These are phyloP conservation scores for Pseudopithomyces chartarum DNA, from an alignment of 2,329 filamentous ascomycete genomes.

Conservation along the genomic window DNA sequence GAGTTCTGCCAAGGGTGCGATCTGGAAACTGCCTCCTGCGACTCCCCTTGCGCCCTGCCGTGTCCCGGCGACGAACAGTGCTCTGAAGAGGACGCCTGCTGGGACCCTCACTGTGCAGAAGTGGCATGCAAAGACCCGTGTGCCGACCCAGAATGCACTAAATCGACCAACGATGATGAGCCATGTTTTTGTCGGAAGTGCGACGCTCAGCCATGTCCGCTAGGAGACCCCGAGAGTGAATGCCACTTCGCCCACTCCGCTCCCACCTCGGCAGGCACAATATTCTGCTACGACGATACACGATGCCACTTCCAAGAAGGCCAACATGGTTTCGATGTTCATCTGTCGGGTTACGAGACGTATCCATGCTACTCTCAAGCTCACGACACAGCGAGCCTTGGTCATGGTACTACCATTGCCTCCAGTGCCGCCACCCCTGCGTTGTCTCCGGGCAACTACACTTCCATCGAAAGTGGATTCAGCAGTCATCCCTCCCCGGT, in stretches of 20 bases:
- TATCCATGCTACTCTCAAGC: slow-evolving; percentile 38
- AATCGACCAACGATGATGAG: slow-evolving; percentile 33
- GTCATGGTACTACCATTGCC: slow-evolving; percentile 23
- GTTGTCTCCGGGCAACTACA: slow-evolving; percentile 39
- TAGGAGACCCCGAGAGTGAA: slow-evolving; percentile 35
- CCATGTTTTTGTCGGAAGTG: slow-evolving; percentile 44
- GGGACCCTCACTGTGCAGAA: slow-evolving; percentile 43
- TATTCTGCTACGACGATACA: slow-evolving; percentile 41
- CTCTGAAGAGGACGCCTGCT: slow-evolving; percentile 38
- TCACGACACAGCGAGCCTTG: slow-evolving; percentile 22
- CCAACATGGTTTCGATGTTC: slow-evolving; percentile 25
- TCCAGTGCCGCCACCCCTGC: slow-evolving; percentile 35
- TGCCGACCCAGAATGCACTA: slow-evolving; percentile 42
- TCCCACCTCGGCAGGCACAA: slow-evolving; percentile 34
- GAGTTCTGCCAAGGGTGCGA: slow-evolving; percentile 44
- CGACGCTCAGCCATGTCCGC: slow-evolving; percentile 34
- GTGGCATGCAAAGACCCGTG: slow-evolving; percentile 38
- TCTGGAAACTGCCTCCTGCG: slow-evolving; percentile 28
- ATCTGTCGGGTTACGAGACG: slow-evolving; percentile 31
- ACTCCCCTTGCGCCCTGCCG: slow-evolving; percentile 23
- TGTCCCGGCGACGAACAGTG: slow-evolving; percentile 39
- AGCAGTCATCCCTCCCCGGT: slow-evolving; percentile 32
- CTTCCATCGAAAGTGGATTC: slow-evolving; percentile 37
- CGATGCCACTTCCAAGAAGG: slow-evolving; percentile 41
- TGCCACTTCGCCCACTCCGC: slow-evolving; percentile 41